phyloP scores from a whole-genome alignment of 805 yeast genomes.

The Pichia exigua region DNA sequence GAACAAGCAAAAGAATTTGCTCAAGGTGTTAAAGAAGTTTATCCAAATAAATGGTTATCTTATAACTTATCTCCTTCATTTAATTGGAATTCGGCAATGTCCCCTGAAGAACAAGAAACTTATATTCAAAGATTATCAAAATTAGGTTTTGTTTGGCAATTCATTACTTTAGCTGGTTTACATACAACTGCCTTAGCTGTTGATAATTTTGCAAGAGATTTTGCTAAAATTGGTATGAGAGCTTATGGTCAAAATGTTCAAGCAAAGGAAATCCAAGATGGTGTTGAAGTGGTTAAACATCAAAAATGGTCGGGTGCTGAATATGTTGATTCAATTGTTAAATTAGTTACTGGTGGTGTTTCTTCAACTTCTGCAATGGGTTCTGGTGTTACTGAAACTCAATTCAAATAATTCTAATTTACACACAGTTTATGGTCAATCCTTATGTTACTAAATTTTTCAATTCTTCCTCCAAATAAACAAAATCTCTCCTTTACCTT shows the following conservation, averaged over 20 bases:
- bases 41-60: constrained; percentile 92
- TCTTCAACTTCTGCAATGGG: constrained; percentile 98
- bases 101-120: constrained; percentile 77
- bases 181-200: constrained; percentile 93
- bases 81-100: constrained; percentile 96
- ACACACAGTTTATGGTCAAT: too few species aligned
- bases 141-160: constrained; percentile 95
- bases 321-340: constrained; percentile 84
- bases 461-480: too few species aligned
- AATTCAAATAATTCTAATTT: constrained; percentile 46
- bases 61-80: constrained; percentile 95
- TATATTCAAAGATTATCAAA: constrained; percentile 80
- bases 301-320: constrained; percentile 99
- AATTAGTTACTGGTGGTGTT: constrained; percentile 89
- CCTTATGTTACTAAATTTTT: background rate
- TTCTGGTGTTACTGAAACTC: constrained; percentile 95
- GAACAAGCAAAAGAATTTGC: constrained; percentile 93
- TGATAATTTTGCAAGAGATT: constrained; percentile 74
- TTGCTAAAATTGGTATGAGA: constrained; percentile 81
- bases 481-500: too few species aligned
- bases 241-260: constrained; percentile 90
- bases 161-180: constrained; percentile 93
- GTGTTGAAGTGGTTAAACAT: constrained; percentile 94
- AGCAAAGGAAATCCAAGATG: constrained; percentile 76
- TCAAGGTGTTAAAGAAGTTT: constrained; percentile 72